Percentiles rank a stretch among this genome's conserved stretches.
Evolutionary conservation across 139 green algal species (phyloP).

Genomic region (Closterium sp.): DNA sequence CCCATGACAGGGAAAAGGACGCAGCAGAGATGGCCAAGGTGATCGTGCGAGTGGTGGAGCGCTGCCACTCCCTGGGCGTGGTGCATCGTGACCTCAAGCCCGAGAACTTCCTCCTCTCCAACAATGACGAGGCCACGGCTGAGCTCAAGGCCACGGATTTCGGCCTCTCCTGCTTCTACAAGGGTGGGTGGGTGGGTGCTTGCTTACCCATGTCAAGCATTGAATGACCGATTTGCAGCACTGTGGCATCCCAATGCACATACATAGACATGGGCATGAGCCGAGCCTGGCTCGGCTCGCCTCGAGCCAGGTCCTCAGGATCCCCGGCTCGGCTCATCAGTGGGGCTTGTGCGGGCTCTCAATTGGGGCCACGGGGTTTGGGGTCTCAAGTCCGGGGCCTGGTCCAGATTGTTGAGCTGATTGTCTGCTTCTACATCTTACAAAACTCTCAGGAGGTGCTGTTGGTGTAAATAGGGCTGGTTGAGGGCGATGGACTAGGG

Average conservation of each 20-base stretch:
- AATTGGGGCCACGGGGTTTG: no score
- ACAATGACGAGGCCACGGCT: slow-evolving; percentile 54
- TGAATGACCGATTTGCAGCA: background rate
- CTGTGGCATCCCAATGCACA: background rate
- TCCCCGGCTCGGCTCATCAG: no score
- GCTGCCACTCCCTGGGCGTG: slow-evolving; percentile 90
- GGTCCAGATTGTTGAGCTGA: no score
- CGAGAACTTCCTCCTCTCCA: slow-evolving; percentile 97
- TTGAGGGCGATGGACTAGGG: no score
- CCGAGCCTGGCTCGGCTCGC: no score
- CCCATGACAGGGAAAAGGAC: slow-evolving; percentile 68
- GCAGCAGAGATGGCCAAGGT: slow-evolving; percentile 77
- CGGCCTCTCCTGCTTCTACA: slow-evolving; percentile 1
- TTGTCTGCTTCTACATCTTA: no score
- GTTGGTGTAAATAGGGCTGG: no score
- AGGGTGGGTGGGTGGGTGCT: background rate
- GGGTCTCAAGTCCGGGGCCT: no score
- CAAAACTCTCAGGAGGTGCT: no score
- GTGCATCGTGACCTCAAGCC: slow-evolving; percentile 82
- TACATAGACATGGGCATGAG: no score
- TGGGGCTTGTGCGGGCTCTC: no score
- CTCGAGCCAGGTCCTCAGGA: no score
- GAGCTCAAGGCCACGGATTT: slow-evolving; percentile 80
- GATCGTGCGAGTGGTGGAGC: slow-evolving; percentile 83
- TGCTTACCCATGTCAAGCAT: background rate